Evolutionary conservation across 208 protist genomes (phyloP).

Genomic region (Jaenimonas drosophilae): DNA sequence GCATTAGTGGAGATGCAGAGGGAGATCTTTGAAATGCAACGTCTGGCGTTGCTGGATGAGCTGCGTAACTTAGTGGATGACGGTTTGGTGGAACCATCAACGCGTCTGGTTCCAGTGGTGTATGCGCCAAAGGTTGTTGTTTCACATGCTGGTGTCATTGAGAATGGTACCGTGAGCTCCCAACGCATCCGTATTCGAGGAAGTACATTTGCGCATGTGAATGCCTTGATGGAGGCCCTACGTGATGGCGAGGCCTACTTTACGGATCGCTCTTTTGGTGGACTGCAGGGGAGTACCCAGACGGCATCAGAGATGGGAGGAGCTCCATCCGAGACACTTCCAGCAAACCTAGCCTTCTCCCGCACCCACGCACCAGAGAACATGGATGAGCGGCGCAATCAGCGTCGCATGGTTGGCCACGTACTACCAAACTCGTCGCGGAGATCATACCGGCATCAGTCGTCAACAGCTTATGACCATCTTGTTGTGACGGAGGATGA

Average conservation of each 20-base stretch:
- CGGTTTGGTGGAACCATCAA: not conserved
- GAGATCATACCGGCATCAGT: no score
- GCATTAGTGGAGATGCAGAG: conserved; percentile 62
- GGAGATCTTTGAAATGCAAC: conserved; percentile 52
- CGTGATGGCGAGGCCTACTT: conserved; percentile 50
- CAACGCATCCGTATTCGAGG: conserved; percentile 83
- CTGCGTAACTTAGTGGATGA: conserved; percentile 8
- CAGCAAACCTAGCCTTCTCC: conserved; percentile 19
- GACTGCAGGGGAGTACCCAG: not conserved
- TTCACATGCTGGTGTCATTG: conserved; percentile 69
- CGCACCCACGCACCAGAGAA: conserved; percentile 4
- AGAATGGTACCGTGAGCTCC: conserved; percentile 58
- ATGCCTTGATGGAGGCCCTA: conserved; percentile 45
- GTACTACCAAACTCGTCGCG: no score
- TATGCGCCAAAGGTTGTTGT: conserved; percentile 80
- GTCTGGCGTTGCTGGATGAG: conserved; percentile 46
- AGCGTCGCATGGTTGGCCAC: no score
- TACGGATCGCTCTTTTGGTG: conserved; percentile 22
- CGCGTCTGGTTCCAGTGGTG: conserved; percentile 65
- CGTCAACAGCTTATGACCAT: no score
- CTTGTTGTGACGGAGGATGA: conserved; percentile 48
- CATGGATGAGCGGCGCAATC: not conserved
- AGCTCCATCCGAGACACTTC: not conserved
- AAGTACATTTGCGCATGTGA: conserved; percentile 68
- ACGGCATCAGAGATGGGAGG: not conserved